Evolutionary conservation across 768 basidiomycete genomes (phyloP), one percentile per base, ranked within the genome.

Genomic region (Mycena metata): DNA sequence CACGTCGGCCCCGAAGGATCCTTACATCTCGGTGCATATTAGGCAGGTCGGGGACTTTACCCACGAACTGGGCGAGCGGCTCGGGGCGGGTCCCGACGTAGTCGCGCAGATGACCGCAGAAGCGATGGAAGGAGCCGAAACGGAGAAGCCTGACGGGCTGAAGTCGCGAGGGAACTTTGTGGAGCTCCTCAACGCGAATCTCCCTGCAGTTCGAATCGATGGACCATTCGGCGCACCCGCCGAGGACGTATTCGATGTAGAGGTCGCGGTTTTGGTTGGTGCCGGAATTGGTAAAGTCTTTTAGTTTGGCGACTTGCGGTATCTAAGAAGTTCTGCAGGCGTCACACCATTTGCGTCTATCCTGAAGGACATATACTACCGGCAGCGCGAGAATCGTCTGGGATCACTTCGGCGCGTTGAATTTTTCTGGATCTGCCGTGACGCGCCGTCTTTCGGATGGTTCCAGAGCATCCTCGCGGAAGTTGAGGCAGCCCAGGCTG

Each of bases 31-130:
- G 36, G 80, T 97, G 55, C 96, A 97, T 78, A 91, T 98, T 73
- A 94, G 95, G 76, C 96, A 97, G 83, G 95, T 93, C 41, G 96
- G 96, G 66, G 94, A 96, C 78, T 95, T 88, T 82, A 96, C 95
- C 4, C 86, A 86, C 42, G 90, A 86, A 19, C 89, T 98, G 21
- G 96, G 95, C 24, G 90, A 93, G 54, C 91, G 92, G 70, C 88
- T 98, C 36, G 95, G 96, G 41, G 92, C 88, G 51, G 91, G 92
- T 39, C 92, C 92, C 15, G 82, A 86, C 24, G 89, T 91, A 45
- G 91, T 96, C n/a, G 90, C 90, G 61, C 79, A 87, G 23, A 91
- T 95, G 87, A 95, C 94, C 36, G 83, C 86, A 67, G 88, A 87
- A 21, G 94, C 92, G 10, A 89, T 93, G 87, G 90, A 88, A 66